Base-by-base conservation (phyloP, 1,284 basidiomycete genomes). In the Apiotrichum veenhuisii region DNA sequence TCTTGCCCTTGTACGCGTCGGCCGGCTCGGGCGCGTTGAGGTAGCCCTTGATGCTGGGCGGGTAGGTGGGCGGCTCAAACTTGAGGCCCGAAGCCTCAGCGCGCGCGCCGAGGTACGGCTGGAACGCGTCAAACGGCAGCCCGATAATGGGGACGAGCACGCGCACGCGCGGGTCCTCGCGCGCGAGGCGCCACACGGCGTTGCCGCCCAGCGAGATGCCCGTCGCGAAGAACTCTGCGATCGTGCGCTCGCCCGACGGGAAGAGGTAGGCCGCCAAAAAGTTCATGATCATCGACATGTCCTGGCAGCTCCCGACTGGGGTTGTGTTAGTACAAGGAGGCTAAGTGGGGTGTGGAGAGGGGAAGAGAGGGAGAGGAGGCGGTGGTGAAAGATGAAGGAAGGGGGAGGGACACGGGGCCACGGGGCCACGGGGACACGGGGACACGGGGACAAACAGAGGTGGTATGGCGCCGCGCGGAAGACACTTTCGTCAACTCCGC, bases 231-330 rank as follows among this genome's bases (percentile, higher is more conserved):
- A 86, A 94, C 58, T 85, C 81, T 4, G 78, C 80, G 41, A 95
- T 82, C 7, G 66, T 72, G 14, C 84, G 80, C 63, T 92, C 86
- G 15, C 80, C 84, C 22, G 78, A 68, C 0, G 90, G 90, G 70
- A 88, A 95, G 23, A 95, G 75, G 72, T 87, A 89, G 1, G 85
- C 71, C 0, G 87, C 84, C 3, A 95, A 79, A 68, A 90, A 87
- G 70, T 92, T 88, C 60, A 93, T 86, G 56, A 95, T 72, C 74
- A 87, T 86, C 0, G 86, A 86, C 10, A 90, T 82, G 67, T 95
- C 92, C 46, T 82, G 79, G 3, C 85, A 84, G 0, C 87, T 87
- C 5, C 91, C 91, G 57, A 80, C 74, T 76, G 53, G 9, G 34
- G n/a, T n/a, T n/a, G n/a, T n/a, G n/a, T n/a, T n/a, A n/a, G n/a